Percentiles rank a stretch among this genome's conserved stretches.
Conservation (phyloP, 495 filamentous ascomycete genomes). For the Neurospora sp. region DNA sequence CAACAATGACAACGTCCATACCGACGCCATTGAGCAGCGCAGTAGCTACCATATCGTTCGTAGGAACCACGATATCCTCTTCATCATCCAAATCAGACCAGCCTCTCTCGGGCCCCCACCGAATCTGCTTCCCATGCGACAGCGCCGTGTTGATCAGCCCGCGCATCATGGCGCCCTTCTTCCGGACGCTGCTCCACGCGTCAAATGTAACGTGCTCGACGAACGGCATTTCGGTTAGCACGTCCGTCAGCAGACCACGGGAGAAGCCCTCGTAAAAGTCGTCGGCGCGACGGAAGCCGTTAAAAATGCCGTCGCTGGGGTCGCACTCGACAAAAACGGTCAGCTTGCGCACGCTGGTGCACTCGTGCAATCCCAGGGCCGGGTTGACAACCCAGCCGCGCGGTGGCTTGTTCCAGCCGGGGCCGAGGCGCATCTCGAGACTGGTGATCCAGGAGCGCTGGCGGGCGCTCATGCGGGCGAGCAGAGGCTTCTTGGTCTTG, state of each 20-base stretch:
- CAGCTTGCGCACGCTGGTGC: slow-evolving; percentile 48
- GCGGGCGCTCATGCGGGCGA: slow-evolving; percentile 52
- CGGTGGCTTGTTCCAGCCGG: slow-evolving; percentile 70
- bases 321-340: slow-evolving; percentile 74
- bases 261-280: slow-evolving; percentile 69
- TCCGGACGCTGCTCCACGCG: slow-evolving; percentile 59
- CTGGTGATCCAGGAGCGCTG: slow-evolving; percentile 58
- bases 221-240: slow-evolving; percentile 50
- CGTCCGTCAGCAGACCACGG: slow-evolving; percentile 42
- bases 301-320: slow-evolving; percentile 61
- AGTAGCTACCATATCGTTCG: not conserved
- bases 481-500: slow-evolving; percentile 51
- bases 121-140: slow-evolving; percentile 41
- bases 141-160: slow-evolving; percentile 49
- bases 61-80: slow-evolving; percentile 2
- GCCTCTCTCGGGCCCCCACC: slow-evolving; percentile 61
- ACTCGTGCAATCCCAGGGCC: slow-evolving; percentile 54
- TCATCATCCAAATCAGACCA: slow-evolving; percentile 45
- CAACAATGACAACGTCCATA: slow-evolving; percentile 3
- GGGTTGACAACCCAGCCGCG: slow-evolving; percentile 59
- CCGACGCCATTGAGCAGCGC: slow-evolving; percentile 3
- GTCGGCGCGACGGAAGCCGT: slow-evolving; percentile 58
- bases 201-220: slow-evolving; percentile 64
- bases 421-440: slow-evolving; percentile 69
- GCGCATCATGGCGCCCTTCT: slow-evolving; percentile 58